Base-by-base conservation (phyloP, 2,329 filamentous ascomycete genomes). In the Fusarium pilosicola region DNA sequence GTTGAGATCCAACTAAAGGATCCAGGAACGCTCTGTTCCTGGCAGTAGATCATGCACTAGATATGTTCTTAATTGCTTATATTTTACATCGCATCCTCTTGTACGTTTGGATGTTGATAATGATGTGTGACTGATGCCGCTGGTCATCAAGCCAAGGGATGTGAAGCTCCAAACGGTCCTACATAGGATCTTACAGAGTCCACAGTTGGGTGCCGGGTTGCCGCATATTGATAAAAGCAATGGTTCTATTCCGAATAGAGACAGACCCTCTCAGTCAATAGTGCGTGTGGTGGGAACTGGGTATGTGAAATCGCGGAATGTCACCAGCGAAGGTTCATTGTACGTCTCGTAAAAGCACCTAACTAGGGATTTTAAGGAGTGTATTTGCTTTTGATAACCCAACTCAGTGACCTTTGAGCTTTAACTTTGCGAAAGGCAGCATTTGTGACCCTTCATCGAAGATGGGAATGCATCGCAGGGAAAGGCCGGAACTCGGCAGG, bases 131-230 rank as follows among this genome's bases (percentile, higher is more conserved):
- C 32, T 41, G 60, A 17, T 34, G 70, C 73, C 45, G 64, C 78
- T 54, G 78, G 81, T 52, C 88, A 84, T 5, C 84, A 85, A 14
- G 87, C 86, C 58, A 90, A 79, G 76, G 34, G 51, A n/a, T 90
- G 90, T 15, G 90, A 83, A 1, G 83, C 89, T 26, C 82, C 88
- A 26, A 87, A 87, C 86, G 7, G 83, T 84, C 2, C 78, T 76
- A 75, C 89, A 90, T 9, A 91, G 82, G 3, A 90, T 84, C 59
- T 84, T 85, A 62, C 81, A 80, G 8, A 90, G 81, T 74, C 89
- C 86, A 38, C 84, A 81, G 5, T 88, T 88, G 10, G 89, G 81
- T 30, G 81, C 81, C 4, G 77, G 67, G 42, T 80, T 82, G 2
- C 79, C 81, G 0, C 81, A 80, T 1, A 88, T 90, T 14, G 90